These are phyloP conservation scores for Mycena vulgaris DNA, from an alignment of 768 basidiomycete genomes.

Conservation along the genomic window DNA sequence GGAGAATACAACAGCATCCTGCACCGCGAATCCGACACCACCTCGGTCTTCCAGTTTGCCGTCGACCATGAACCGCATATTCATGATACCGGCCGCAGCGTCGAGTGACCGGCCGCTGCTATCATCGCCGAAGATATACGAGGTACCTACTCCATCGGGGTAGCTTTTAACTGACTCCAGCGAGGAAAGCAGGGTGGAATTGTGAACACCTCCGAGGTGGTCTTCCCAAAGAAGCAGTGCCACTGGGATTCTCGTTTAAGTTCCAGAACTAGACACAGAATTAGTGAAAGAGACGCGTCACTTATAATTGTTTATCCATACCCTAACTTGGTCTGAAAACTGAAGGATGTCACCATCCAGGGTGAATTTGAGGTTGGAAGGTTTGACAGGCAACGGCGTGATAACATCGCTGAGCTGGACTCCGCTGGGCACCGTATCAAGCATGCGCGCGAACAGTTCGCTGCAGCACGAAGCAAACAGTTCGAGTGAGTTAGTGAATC, in stretches of 20 bases:
- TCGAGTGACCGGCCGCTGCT: conserved; percentile 2
- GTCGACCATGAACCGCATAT: conserved; percentile 21
- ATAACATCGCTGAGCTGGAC: conserved; percentile 24
- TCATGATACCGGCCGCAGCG: conserved; percentile 12
- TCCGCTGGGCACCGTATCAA: conserved; percentile 21
- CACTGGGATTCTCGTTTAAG: conserved; percentile 6
- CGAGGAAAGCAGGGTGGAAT: conserved; percentile 13
- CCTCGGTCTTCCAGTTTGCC: conserved; percentile 22
- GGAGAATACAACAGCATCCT: conserved; percentile 18
- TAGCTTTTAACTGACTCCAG: conserved; percentile 7
- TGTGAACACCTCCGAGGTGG: conserved; percentile 12
- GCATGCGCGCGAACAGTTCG: conserved; percentile 23
- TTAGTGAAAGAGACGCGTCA: conserved; percentile 7
- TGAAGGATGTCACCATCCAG: conserved; percentile 16
- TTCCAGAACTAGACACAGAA: conserved; percentile 24
- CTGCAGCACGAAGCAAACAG: conserved; percentile 16
- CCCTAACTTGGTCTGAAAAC: conserved; percentile 21
- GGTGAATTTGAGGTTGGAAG: conserved; percentile 15
- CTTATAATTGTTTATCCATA: conserved; percentile 14
- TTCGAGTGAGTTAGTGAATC: conserved; percentile 10
- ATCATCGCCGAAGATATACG: conserved; percentile 10
- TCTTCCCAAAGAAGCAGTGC: conserved; percentile 19
- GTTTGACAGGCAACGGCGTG: conserved; percentile 25
- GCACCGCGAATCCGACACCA: conserved; percentile 21
- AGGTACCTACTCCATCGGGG: conserved; percentile 12